Evolutionary conservation across 177 flowering plant species (phyloP).

Genomic region (Tripterygium wilfordii): DNA sequence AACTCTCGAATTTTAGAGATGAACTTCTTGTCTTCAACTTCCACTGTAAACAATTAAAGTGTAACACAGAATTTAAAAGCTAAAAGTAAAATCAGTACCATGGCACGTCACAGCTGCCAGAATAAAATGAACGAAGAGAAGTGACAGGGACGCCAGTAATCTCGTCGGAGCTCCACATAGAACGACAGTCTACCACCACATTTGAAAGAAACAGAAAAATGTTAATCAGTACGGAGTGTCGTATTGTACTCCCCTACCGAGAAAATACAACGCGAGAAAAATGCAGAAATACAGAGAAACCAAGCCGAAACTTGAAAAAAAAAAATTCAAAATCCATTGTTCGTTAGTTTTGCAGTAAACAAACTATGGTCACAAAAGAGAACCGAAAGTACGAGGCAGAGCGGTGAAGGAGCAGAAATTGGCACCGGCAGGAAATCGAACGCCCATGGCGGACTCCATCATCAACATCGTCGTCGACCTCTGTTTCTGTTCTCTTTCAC

Average conservation of each 20-base stretch:
- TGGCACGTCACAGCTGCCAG: conserved; percentile 19
- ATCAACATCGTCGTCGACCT: conserved; percentile 23
- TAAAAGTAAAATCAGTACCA: conserved; percentile 23
- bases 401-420: conserved; percentile 14
- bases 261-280: conserved; percentile 3
- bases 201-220: background rate
- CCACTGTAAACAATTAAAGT: too few relatives aligned
- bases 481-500: too few relatives aligned
- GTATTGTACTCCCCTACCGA: background rate
- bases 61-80: background rate
- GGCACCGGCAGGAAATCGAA: conserved; percentile 33
- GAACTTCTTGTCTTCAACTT: too few relatives aligned
- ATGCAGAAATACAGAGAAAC: conserved; percentile 1
- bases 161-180: conserved; percentile 26
- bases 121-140: conserved; percentile 23
- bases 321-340: background rate
- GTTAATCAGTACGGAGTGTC: background rate
- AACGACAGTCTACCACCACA: conserved; percentile 24
- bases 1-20: too few relatives aligned
- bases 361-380: background rate
- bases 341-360: background rate
- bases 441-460: conserved; percentile 42
- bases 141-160: conserved; percentile 12
- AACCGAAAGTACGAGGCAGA: conserved; percentile 6
- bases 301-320: background rate